Evolutionary conservation across 2,329 filamentous ascomycete species (phyloP).

Genomic region (Cryphonectria japonica): DNA sequence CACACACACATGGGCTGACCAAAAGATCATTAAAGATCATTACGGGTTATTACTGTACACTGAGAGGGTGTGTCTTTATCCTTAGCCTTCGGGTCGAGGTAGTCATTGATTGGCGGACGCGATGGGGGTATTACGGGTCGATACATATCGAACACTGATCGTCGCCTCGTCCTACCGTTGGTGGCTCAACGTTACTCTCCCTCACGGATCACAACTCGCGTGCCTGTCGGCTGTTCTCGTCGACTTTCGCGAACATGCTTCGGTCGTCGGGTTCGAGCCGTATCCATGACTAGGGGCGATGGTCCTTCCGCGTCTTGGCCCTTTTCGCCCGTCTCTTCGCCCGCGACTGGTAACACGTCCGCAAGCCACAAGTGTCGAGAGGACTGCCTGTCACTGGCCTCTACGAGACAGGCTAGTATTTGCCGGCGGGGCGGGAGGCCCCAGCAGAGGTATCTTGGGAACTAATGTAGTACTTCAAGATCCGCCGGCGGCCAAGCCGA

Average conservation of each 20-base stretch:
- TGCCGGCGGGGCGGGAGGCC: background rate
- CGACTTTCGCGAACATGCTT: background rate
- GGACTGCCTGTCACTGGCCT: conserved; percentile 7
- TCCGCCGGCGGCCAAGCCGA: conserved; percentile 4
- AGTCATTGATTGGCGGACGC: conserved; percentile 20
- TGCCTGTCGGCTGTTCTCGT: background rate
- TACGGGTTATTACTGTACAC: background rate
- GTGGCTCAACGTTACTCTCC: background rate
- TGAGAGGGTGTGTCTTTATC: background rate
- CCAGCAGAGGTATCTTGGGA: conserved; percentile 5
- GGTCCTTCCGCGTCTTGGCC: background rate
- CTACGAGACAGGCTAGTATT: conserved; percentile 4
- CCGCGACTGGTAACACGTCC: background rate
- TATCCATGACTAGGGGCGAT: background rate
- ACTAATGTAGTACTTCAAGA: conserved; percentile 25
- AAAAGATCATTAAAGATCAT: too few species aligned
- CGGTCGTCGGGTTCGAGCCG: background rate
- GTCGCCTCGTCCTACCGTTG: conserved; percentile 16
- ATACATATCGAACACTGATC: conserved; percentile 24
- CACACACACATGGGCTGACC: too few species aligned
- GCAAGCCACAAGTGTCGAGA: conserved; percentile 6
- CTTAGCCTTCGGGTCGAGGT: conserved; percentile 23
- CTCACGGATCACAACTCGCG: background rate
- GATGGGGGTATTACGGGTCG: conserved; percentile 23
- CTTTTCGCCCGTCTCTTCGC: background rate